Conservation (phyloP, 2,329 filamentous ascomycete genomes). For the Xylariaceae sp. region DNA sequence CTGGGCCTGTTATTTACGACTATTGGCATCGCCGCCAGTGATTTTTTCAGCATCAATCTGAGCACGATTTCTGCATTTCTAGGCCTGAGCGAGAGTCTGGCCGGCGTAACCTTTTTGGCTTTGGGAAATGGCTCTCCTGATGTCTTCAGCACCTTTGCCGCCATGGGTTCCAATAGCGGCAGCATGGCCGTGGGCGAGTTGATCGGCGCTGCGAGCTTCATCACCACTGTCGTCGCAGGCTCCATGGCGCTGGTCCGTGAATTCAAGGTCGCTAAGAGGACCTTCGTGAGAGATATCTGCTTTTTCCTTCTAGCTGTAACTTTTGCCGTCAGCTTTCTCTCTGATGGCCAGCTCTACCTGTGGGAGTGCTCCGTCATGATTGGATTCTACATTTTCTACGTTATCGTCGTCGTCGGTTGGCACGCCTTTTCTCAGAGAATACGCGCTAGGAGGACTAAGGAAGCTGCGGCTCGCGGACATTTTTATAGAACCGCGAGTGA, state of each 20-base stretch:
- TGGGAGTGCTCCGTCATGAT: conserved; percentile 95
- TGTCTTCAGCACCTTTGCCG: conserved; percentile 97
- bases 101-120: conserved; percentile 91
- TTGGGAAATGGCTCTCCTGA: conserved; percentile 98
- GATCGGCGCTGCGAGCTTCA: conserved; percentile 91
- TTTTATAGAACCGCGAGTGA: conserved; percentile 54
- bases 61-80: conserved; percentile 86
- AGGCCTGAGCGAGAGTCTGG: conserved; percentile 91
- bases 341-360: conserved; percentile 73
- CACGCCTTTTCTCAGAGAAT: conserved; percentile 75
- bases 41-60: conserved; percentile 97
- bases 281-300: conserved; percentile 83
- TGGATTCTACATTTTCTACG: conserved; percentile 84
- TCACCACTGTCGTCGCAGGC: conserved; percentile 90
- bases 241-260: conserved; percentile 97
- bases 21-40: conserved; percentile 94
- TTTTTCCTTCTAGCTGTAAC: conserved; percentile 86
- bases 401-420: conserved; percentile 81
- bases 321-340: conserved; percentile 83
- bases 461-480: conserved; percentile 68
- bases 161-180: conserved; percentile 95
- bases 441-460: conserved; percentile 55
- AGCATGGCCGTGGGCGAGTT: conserved; percentile 93
- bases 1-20: conserved; percentile 87
- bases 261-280: conserved; percentile 83